Percentiles rank a stretch among this genome's conserved stretches.
Conservation (phyloP, 1,284 basidiomycete genomes). For the Xerocomus nothofagi region DNA sequence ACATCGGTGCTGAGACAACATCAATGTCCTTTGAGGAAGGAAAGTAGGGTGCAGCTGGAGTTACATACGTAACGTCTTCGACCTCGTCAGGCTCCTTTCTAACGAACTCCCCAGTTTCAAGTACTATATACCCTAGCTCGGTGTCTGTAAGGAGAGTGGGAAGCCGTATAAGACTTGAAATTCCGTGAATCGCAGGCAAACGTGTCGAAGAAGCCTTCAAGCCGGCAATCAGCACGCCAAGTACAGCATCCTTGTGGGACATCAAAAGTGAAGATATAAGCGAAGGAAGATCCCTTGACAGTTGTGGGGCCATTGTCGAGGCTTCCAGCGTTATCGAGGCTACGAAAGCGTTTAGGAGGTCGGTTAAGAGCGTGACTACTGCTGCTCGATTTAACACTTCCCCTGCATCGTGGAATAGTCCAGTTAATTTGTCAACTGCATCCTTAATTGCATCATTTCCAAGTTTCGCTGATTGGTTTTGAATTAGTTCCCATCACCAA, state of each 20-base stretch:
- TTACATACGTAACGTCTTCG: conserved; percentile 53
- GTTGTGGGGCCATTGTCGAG: neutral
- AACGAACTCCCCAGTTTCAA: conserved; percentile 73
- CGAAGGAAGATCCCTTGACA: neutral
- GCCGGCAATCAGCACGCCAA: conserved; percentile 65
- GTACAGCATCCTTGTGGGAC: conserved; percentile 74
- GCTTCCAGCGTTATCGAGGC: conserved; percentile 29
- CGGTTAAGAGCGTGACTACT: conserved; percentile 60
- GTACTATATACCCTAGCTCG: conserved; percentile 80
- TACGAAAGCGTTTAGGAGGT: conserved; percentile 51
- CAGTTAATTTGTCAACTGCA: conserved; percentile 71
- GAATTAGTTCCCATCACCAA: conserved; percentile 6
- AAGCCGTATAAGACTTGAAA: conserved; percentile 67
- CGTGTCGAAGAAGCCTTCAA: conserved; percentile 56
- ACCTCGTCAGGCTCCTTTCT: conserved; percentile 55
- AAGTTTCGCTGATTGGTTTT: conserved; percentile 56
- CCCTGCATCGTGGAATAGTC: conserved; percentile 74
- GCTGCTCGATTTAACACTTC: conserved; percentile 75
- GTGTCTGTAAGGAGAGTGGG: conserved; percentile 61
- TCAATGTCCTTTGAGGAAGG: neutral
- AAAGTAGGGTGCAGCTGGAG: neutral
- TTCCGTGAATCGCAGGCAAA: conserved; percentile 59
- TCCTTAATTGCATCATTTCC: conserved; percentile 67
- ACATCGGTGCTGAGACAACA: conserved; percentile 55
- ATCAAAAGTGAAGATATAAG: conserved; percentile 43